Conservation (phyloP, 495 filamentous ascomycete genomes). For the Delitschia confertaspora region DNA sequence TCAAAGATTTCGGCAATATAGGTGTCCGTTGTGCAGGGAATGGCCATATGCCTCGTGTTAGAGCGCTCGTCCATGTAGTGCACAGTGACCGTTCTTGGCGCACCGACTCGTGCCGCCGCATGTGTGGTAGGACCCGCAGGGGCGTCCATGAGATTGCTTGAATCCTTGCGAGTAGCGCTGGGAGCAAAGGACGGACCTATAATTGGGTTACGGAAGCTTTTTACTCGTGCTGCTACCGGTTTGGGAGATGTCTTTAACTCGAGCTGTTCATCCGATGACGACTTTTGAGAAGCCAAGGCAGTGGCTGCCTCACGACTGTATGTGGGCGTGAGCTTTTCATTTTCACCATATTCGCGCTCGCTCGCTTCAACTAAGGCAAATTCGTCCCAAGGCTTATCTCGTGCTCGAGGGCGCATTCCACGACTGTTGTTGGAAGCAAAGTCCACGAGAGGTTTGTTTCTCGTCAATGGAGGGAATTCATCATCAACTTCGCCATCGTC, state of each 20-base stretch:
- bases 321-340: constrained; percentile 64
- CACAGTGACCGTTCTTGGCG: constrained; percentile 78
- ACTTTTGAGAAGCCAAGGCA: constrained; percentile 21
- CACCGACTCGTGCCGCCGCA: constrained; percentile 59
- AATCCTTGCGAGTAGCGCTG: constrained; percentile 32
- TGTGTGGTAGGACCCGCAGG: constrained; percentile 37
- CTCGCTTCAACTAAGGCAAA: constrained; percentile 84
- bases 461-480: constrained; percentile 80
- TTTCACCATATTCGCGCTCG: constrained; percentile 65
- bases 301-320: constrained; percentile 51
- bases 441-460: constrained; percentile 68
- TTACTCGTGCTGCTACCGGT: constrained; percentile 32
- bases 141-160: constrained; percentile 40
- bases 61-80: constrained; percentile 65
- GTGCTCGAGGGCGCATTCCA: constrained; percentile 56
- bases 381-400: constrained; percentile 82
- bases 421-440: constrained; percentile 89
- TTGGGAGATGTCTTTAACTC: constrained; percentile 10
- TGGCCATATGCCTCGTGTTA: constrained; percentile 21
- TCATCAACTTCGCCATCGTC: constrained; percentile 93
- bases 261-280: constrained; percentile 25
- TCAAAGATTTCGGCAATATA: constrained; percentile 92
- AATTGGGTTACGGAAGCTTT: constrained; percentile 35
- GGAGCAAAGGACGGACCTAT: constrained; percentile 34
- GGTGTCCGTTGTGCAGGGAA: constrained; percentile 85